Conservation (phyloP, 768 basidiomycete genomes). For the Boletus edulis region DNA sequence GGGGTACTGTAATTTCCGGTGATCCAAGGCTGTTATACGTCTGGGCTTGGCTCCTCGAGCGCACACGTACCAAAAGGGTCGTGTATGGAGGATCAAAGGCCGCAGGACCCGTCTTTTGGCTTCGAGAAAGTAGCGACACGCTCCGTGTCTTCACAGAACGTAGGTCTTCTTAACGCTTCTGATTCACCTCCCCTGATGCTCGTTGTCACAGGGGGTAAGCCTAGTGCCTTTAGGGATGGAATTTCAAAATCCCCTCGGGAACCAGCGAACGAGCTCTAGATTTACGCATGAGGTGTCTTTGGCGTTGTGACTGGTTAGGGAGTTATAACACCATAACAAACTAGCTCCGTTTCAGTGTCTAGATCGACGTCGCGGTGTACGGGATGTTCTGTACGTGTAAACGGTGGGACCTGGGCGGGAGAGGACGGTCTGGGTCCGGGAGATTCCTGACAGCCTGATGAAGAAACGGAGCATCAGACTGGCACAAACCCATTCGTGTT, state of each 20-base stretch:
- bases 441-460: constrained; percentile 12
- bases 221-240: constrained; percentile 11
- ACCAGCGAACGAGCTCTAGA: constrained; percentile 21
- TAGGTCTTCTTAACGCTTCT: constrained; percentile 19
- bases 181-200: constrained; percentile 31
- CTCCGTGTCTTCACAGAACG: constrained; percentile 16
- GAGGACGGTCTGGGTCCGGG: constrained; percentile 6
- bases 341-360: constrained; percentile 16
- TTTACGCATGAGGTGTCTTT: constrained; percentile 2
- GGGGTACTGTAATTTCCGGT: constrained; percentile 22
- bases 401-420: constrained; percentile 6
- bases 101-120: constrained; percentile 6
- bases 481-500: neutral
- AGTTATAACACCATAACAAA: constrained; percentile 13
- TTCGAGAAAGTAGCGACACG: constrained; percentile 17
- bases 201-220: constrained; percentile 23
- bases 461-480: neutral
- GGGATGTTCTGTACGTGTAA: constrained; percentile 17
- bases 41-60: constrained; percentile 7
- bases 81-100: constrained; percentile 22
- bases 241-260: constrained; percentile 26
- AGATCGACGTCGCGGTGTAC: constrained; percentile 12
- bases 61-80: constrained; percentile 19
- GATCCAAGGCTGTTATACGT: constrained; percentile 5
- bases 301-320: constrained; percentile 15